Evolutionary conservation across 805 yeast species (phyloP).

Genomic region (Wickerhamiella azyma): DNA sequence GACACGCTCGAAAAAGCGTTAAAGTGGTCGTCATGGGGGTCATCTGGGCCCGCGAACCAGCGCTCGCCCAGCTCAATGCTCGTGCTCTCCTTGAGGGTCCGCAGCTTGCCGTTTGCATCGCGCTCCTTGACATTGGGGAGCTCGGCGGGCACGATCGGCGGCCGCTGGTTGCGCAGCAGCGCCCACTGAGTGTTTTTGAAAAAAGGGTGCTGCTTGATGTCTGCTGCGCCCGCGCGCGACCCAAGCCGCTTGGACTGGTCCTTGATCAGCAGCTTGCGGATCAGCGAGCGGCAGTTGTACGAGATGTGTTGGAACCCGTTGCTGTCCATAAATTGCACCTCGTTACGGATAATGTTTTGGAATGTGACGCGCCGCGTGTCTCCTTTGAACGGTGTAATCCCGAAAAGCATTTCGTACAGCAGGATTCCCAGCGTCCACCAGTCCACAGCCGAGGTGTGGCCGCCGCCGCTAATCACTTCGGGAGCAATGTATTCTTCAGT

Average conservation of each 20-base stretch:
- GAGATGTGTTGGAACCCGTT: conserved; percentile 41
- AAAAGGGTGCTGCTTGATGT: conserved; percentile 78
- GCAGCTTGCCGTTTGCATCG: neutral
- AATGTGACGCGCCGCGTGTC: conserved; percentile 78
- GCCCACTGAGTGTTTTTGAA: conserved; percentile 96
- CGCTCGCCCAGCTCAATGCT: conserved; percentile 20
- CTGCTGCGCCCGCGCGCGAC: conserved; percentile 88
- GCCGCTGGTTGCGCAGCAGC: conserved; percentile 73
- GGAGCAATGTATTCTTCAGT: conserved; percentile 99
- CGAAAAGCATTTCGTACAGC: conserved; percentile 86
- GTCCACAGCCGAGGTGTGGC: conserved; percentile 95
- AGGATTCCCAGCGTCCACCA: conserved; percentile 99
- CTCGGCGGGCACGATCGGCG: conserved; percentile 88
- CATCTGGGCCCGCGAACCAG: conserved; percentile 15
- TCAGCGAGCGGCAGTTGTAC: conserved; percentile 62
- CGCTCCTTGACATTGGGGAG: neutral
- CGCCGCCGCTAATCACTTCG: conserved; percentile 91
- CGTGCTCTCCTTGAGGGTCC: conserved; percentile 15
- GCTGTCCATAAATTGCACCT: conserved; percentile 62
- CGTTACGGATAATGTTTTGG: conserved; percentile 71
- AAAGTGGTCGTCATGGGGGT: conserved; percentile 17
- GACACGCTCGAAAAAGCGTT: conserved; percentile 19
- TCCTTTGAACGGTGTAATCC: conserved; percentile 95
- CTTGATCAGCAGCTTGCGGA: conserved; percentile 70
- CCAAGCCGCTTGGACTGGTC: conserved; percentile 86